phyloP scores from a whole-genome alignment of 2,329 filamentous ascomycete genomes.

The Chaetomiaceae sp. region DNA sequence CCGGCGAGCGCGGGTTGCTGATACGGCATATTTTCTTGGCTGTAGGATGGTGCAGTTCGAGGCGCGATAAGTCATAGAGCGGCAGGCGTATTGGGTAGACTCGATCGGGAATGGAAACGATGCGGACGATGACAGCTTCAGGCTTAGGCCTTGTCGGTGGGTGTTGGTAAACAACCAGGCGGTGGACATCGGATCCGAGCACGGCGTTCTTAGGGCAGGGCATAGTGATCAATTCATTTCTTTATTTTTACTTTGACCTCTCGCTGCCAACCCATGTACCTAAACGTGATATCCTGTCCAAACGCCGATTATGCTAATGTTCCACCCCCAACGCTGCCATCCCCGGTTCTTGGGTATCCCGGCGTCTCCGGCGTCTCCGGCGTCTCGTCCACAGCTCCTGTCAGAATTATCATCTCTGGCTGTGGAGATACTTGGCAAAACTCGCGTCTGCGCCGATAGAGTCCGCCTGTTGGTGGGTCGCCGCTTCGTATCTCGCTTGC shows the following conservation, averaged over 20 bases:
- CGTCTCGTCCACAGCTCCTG: conserved; percentile 27
- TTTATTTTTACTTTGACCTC: too few species aligned
- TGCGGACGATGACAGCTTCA: too few species aligned
- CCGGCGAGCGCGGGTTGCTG: conserved; percentile 10
- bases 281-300: conserved; percentile 25
- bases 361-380: too few species aligned
- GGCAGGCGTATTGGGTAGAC: too few species aligned
- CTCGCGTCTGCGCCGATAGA: conserved; percentile 52
- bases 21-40: too few species aligned
- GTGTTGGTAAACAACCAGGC: too few species aligned
- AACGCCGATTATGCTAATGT: conserved; percentile 27
- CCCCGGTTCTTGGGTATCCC: background rate
- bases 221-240: background rate
- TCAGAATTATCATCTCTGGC: conserved; percentile 32
- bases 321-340: background rate
- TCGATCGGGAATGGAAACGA: too few species aligned
- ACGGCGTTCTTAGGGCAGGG: conserved; percentile 1
- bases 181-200: background rate
- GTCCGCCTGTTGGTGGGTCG: conserved; percentile 57
- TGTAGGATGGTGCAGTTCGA: conserved; percentile 96
- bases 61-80: conserved; percentile 57
- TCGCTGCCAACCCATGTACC: background rate
- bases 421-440: conserved; percentile 56
- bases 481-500: conserved; percentile 70
- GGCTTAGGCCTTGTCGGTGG: too few species aligned